A percentile compares a stretch with the other conserved stretches of the same genome.
phyloP scores from a whole-genome alignment of 768 basidiomycete species.

The Tricholoma sp. region DNA sequence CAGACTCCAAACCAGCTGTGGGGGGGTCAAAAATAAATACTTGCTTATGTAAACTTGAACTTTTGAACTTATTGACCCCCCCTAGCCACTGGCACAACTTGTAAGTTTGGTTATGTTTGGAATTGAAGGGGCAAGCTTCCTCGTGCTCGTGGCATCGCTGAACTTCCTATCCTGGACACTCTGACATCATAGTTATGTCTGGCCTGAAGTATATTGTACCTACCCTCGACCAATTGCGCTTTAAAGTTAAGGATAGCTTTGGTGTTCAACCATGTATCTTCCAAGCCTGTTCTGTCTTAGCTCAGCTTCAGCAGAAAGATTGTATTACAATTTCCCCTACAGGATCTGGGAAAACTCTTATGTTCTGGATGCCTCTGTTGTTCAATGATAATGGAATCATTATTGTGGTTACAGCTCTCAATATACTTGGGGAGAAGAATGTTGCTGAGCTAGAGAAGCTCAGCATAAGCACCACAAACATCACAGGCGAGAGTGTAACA shows the following conservation, averaged over 20 bases:
- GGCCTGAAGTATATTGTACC: neutral
- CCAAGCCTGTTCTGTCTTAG: conserved; percentile 9
- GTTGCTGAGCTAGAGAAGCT: too few relatives aligned
- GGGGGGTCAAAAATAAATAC: too few relatives aligned
- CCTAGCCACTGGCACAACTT: neutral
- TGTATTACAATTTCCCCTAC: conserved; percentile 17
- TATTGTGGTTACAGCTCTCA: too few relatives aligned
- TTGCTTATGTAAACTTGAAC: too few relatives aligned
- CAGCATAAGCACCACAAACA: too few relatives aligned
- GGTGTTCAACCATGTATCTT: conserved; percentile 12
- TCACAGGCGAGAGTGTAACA: too few relatives aligned
- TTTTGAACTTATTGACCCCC: neutral
- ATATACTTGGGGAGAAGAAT: too few relatives aligned
- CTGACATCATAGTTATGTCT: neutral
- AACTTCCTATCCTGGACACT: neutral
- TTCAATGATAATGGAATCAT: too few relatives aligned
- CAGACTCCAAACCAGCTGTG: too few relatives aligned
- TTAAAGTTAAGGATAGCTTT: conserved; percentile 7
- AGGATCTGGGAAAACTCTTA: too few relatives aligned
- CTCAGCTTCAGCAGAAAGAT: conserved; percentile 9
- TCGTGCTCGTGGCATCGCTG: too few relatives aligned
- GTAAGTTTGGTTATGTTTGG: neutral
- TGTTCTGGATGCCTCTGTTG: too few relatives aligned
- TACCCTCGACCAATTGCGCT: conserved; percentile 2
- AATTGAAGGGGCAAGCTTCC: neutral